phyloP scores from a whole-genome alignment of 2,329 filamentous ascomycete species.

The Orbilia ellipsospora region DNA sequence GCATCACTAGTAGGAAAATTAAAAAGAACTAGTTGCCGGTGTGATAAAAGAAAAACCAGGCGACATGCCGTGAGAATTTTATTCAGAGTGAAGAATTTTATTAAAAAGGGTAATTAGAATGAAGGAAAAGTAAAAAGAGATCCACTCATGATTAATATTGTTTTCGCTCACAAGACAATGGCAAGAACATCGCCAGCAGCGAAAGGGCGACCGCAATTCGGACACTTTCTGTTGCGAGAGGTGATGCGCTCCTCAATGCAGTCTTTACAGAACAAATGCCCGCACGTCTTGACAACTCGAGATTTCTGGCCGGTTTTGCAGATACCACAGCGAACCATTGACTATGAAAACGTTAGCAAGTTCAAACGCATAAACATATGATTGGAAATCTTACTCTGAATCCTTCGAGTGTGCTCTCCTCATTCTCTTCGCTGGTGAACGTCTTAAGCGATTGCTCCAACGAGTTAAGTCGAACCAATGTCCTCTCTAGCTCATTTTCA shows the following conservation, averaged over 20 bases:
- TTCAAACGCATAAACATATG: conserved; percentile 12
- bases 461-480: conserved; percentile 80
- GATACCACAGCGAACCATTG: conserved; percentile 86
- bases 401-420: conserved; percentile 59
- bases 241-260: conserved; percentile 90
- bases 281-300: conserved; percentile 90
- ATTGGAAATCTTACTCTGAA: conserved; percentile 74
- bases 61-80: conserved; percentile 17
- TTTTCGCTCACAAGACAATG: conserved; percentile 32
- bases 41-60: not conserved
- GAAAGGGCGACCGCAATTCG: conserved; percentile 91
- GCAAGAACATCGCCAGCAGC: conserved; percentile 90
- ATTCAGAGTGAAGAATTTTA: conserved; percentile 26
- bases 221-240: conserved; percentile 93
- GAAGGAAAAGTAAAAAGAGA: conserved; percentile 7
- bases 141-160: not conserved
- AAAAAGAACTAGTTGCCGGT: conserved; percentile 18
- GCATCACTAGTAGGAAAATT: not conserved
- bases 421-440: conserved; percentile 77
- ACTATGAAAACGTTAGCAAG: conserved; percentile 66
- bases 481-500: conserved; percentile 79
- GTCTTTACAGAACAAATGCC: conserved; percentile 90
- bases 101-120: not conserved
- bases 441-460: conserved; percentile 83
- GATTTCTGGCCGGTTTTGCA: conserved; percentile 95